Percentiles rank a stretch among this genome's conserved stretches.
phyloP scores from a whole-genome alignment of 176 grass and related monocot species.

The Leersia perrieri region DNA sequence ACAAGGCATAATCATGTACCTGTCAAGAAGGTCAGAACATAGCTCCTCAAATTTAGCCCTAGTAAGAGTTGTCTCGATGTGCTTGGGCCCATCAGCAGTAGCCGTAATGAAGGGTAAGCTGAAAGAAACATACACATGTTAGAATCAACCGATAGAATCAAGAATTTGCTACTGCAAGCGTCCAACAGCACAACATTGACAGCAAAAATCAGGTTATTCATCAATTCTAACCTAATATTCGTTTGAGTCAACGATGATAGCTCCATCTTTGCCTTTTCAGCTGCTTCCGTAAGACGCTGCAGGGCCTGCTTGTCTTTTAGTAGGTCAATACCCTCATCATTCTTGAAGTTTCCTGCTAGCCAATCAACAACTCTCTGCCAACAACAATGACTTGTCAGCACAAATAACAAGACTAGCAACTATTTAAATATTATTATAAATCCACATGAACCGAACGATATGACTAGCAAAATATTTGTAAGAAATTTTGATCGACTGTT shows the following conservation, averaged over 20 bases:
- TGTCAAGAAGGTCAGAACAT: conserved; percentile 71
- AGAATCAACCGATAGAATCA: not conserved
- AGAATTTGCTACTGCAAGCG: not conserved
- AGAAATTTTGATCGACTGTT: not conserved
- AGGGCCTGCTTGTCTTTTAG: conserved; percentile 79
- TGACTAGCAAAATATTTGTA: not conserved
- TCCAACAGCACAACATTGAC: not conserved
- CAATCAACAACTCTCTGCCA: conserved; percentile 76
- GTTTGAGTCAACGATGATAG: conserved; percentile 66
- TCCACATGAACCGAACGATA: not conserved
- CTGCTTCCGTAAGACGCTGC: conserved; percentile 69
- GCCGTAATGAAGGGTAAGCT: conserved; percentile 82
- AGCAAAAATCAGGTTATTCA: not conserved
- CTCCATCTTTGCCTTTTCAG: conserved; percentile 88
- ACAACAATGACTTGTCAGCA: not conserved
- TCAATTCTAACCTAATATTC: conserved; percentile 52
- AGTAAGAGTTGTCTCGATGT: conserved; percentile 64
- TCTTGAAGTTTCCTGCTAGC: conserved; percentile 60
- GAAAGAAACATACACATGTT: conserved; percentile 17
- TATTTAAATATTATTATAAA: not conserved
- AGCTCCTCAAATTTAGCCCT: conserved; percentile 88
- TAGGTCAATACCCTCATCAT: conserved; percentile 65
- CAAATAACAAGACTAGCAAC: not conserved
- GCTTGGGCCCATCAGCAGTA: conserved; percentile 68
- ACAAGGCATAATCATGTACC: conserved; percentile 24